Evolutionary conservation across 176 grass and related monocot genomes (phyloP).

Genomic region (Elymus sibiricus): DNA sequence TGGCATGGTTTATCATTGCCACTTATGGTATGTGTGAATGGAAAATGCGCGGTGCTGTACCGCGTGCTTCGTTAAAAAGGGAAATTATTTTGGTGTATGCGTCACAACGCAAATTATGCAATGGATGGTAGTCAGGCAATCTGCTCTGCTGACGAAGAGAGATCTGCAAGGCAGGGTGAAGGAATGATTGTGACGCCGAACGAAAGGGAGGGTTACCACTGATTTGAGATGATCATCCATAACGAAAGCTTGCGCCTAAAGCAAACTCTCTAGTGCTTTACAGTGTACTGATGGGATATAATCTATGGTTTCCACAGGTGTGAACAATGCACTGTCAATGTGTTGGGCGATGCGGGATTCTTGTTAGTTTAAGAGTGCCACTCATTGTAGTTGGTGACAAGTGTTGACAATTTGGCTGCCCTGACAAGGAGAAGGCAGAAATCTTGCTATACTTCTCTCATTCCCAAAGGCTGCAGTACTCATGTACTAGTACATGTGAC

Average conservation of each 20-base stretch:
- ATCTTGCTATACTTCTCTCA: not conserved
- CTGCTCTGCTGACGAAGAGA: not conserved
- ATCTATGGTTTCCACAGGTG: not conserved
- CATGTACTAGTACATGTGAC: not conserved
- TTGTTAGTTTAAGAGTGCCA: not conserved
- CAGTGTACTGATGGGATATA: not conserved
- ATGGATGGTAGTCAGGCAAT: not conserved
- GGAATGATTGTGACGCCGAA: conserved; percentile 4
- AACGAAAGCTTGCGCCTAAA: conserved; percentile 31
- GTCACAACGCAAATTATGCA: not conserved
- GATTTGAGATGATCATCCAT: conserved; percentile 23
- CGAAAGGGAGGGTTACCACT: conserved; percentile 25
- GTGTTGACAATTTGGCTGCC: not conserved
- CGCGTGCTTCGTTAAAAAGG: not conserved
- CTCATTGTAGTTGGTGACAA: not conserved
- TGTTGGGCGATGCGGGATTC: not conserved
- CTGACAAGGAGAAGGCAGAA: not conserved
- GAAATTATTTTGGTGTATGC: not conserved
- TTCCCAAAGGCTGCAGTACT: not conserved
- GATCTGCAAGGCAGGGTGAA: not conserved
- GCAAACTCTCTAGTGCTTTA: conserved; percentile 21
- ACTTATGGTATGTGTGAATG: conserved; percentile 22
- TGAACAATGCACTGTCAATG: not conserved
- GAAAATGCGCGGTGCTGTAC: not conserved
- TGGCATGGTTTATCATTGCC: conserved; percentile 33